Base-by-base conservation (phyloP, 2,329 filamentous ascomycete genomes). In the Coniella vitis region DNA sequence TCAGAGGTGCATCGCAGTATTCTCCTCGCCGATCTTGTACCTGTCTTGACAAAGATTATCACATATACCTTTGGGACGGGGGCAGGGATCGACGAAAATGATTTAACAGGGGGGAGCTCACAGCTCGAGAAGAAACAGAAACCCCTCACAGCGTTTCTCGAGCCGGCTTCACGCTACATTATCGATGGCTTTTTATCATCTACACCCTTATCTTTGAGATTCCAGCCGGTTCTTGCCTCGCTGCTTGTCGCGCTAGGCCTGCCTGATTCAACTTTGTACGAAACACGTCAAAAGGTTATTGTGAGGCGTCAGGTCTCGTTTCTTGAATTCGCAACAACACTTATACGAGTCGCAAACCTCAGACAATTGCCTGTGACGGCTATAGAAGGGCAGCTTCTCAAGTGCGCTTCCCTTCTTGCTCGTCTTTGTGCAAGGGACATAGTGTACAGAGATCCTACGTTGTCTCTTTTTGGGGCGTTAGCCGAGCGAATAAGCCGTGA, bases 361-460 rank as follows among this genome's bases (percentile, higher is more conserved):
- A 70, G 85, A 20, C 77, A 81, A 36, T 75, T 74, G 40, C 73
- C 83, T 14, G 78, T 79, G 13, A 79, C 79, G 39, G 76, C 82
- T 47, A 71, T 95, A 7, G 86, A 94, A 63, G 77, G 77, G 8
- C 86, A 90, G 57, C 69, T 95, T 1, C 94, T 95, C 69, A 89
- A 90, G 62, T 80, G 82, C 16, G 82, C 86, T 1, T 86, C 87
- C 1, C 71, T 91, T 32, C 69, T 95, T 25, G 84, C 87, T 31
- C 82, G 88, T 43, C 69, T 95, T 1, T 91, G 87, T 61, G 86
- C 85, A 2, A 74, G 79, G 1, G 78, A 83, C 53, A 80, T 86
- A 52, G 65, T 69, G 7, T 89, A 87, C 64, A 81, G 79, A 57
- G 71, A 74, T 13, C 76, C 83, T 2, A 78, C 86, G 1, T 75